These are phyloP conservation scores for Pseudocercospora eumusae DNA, from an alignment of 2,329 filamentous ascomycete species.

Conservation along the genomic window DNA sequence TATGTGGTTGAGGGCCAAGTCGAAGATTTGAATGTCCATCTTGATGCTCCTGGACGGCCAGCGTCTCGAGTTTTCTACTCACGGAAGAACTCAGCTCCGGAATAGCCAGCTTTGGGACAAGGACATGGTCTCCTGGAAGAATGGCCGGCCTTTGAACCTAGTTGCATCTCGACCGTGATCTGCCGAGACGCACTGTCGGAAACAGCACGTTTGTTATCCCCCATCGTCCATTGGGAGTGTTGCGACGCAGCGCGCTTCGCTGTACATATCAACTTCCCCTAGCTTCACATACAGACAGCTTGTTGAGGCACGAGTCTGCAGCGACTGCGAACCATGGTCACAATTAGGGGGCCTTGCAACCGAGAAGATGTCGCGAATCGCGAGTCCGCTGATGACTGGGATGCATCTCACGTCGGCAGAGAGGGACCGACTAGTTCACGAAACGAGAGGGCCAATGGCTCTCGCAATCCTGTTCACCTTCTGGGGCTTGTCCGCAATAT, in stretches of 20 bases:
- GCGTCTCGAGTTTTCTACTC: not conserved
- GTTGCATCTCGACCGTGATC: not conserved
- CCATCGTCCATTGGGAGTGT: too few relatives aligned
- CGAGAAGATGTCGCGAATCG: not conserved
- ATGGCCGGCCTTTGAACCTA: conserved; percentile 2
- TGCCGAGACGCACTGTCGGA: not conserved
- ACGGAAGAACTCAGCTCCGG: not conserved
- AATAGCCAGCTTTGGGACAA: not conserved
- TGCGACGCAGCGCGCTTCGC: too few relatives aligned
- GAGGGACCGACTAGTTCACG: conserved; percentile 9
- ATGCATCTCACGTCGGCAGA: conserved; percentile 12
- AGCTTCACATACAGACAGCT: too few relatives aligned
- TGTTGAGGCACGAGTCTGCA: not conserved
- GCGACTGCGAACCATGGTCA: not conserved
- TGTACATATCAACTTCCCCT: too few relatives aligned
- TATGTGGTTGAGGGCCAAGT: conserved; percentile 28
- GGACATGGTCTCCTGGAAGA: not conserved
- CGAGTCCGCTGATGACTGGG: conserved; percentile 2
- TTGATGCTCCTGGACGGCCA: not conserved
- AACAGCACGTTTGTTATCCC: too few relatives aligned
- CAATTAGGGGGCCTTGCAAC: not conserved
- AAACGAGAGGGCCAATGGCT: conserved; percentile 16
- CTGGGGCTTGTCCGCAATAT: conserved; percentile 17
- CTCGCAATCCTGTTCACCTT: conserved; percentile 15
- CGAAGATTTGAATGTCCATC: conserved; percentile 8